These are phyloP conservation scores for Keithomyces neogunnii DNA, from an alignment of 2,329 filamentous ascomycete species.

Conservation along the genomic window DNA sequence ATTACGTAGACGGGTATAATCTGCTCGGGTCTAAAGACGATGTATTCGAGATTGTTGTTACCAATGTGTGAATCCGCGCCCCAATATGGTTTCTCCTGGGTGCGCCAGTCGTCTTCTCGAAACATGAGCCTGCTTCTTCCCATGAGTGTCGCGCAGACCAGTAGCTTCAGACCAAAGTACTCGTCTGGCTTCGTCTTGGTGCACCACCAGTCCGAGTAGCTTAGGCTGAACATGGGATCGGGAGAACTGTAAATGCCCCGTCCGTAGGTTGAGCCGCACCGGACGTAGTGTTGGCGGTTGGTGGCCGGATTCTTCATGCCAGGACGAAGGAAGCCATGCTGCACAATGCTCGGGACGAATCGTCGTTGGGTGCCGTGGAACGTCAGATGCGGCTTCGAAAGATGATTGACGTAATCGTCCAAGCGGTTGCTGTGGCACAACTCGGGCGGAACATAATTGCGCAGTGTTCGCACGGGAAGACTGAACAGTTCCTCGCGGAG, in stretches of 20 bases:
- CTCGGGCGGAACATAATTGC: constrained; percentile 9
- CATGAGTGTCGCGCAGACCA: constrained; percentile 39
- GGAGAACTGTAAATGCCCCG: constrained; percentile 36
- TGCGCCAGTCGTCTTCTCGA: constrained; percentile 18
- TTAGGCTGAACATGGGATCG: constrained; percentile 26
- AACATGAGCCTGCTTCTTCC: constrained; percentile 25
- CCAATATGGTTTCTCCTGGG: background rate
- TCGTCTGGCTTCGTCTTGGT: constrained; percentile 19
- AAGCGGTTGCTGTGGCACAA: constrained; percentile 8
- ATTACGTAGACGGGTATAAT: constrained; percentile 37
- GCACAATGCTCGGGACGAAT: constrained; percentile 32
- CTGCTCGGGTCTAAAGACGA: constrained; percentile 32
- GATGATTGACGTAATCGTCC: constrained; percentile 26
- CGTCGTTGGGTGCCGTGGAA: constrained; percentile 31
- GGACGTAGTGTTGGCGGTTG: background rate
- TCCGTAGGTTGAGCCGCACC: constrained; percentile 28
- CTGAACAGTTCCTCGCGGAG: constrained; percentile 17
- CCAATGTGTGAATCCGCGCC: constrained; percentile 28
- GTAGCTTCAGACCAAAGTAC: constrained; percentile 29
- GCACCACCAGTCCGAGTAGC: constrained; percentile 22
- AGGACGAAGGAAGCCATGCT: constrained; percentile 33
- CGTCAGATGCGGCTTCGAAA: constrained; percentile 26
- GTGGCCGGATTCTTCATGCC: constrained; percentile 10
- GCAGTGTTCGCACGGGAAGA: constrained; percentile 4
- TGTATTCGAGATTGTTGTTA: constrained; percentile 29